Percentiles rank a stretch among this genome's conserved stretches.
Conservation (phyloP, 2,329 filamentous ascomycete genomes). For the Fusarium paranaense region DNA sequence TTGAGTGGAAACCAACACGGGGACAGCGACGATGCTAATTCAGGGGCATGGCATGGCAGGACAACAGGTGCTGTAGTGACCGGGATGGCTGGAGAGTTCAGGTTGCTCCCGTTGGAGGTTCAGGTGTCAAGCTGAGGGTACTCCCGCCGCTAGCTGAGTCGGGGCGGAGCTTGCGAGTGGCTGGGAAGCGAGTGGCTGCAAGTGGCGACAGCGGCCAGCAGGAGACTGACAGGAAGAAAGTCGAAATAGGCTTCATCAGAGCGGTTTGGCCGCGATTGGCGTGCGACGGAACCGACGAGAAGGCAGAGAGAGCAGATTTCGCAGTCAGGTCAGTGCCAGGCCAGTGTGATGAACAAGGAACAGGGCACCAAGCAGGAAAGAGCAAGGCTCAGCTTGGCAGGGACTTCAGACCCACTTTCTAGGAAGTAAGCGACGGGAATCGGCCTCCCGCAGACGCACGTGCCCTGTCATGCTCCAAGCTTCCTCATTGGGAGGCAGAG, state of each 20-base stretch:
- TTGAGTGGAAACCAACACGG: not conserved
- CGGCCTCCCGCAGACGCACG: constrained; percentile 38
- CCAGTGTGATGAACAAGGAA: constrained; percentile 3
- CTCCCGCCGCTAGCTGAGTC: constrained; percentile 39
- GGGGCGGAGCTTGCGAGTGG: constrained; percentile 18
- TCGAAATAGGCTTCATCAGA: not conserved
- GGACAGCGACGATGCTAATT: not conserved
- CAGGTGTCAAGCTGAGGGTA: constrained; percentile 32
- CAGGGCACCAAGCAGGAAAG: constrained; percentile 1
- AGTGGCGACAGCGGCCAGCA: not conserved
- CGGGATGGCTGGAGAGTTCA: constrained; percentile 33
- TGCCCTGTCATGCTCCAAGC: constrained; percentile 33
- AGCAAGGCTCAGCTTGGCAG: constrained; percentile 28
- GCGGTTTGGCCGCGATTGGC: constrained; percentile 15
- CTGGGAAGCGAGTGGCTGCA: not conserved
- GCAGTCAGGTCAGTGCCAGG: not conserved
- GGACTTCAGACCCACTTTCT: constrained; percentile 6
- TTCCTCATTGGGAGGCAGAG: constrained; percentile 29
- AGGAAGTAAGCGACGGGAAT: constrained; percentile 32
- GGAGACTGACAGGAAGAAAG: not conserved
- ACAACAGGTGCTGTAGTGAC: not conserved
- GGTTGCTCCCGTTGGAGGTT: constrained; percentile 29
- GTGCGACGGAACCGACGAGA: not conserved
- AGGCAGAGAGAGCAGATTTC: constrained; percentile 4
- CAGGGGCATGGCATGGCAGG: constrained; percentile 1